Conservation (phyloP, 2,329 filamentous ascomycete genomes). For the Orbilia blumenaviensis region DNA sequence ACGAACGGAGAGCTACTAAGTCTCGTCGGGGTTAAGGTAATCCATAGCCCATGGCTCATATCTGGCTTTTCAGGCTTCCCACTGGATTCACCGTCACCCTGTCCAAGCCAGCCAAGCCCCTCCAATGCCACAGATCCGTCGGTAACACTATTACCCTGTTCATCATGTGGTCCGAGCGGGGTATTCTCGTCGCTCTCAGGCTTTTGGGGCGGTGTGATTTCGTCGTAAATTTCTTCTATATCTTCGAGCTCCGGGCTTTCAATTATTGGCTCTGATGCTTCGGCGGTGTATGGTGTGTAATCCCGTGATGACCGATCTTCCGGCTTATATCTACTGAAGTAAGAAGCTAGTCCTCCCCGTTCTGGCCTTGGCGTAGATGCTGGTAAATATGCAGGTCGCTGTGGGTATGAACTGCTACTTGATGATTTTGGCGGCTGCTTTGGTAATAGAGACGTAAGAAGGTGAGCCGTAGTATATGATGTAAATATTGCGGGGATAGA, state of each 20-base stretch:
- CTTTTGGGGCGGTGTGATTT: neutral
- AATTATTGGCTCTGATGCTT: neutral
- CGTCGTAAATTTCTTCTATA: constrained; percentile 16
- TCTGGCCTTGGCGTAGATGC: constrained; percentile 9
- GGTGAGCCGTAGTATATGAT: constrained; percentile 89
- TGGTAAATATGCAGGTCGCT: constrained; percentile 19
- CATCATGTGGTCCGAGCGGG: constrained; percentile 42
- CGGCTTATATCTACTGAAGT: constrained; percentile 9
- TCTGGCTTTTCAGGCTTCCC: constrained; percentile 36
- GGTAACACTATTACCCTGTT: constrained; percentile 52
- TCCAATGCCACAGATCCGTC: constrained; percentile 48
- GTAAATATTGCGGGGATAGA: constrained; percentile 95
- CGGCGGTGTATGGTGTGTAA: neutral
- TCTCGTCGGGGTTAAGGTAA: constrained; percentile 91
- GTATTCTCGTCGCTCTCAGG: constrained; percentile 21
- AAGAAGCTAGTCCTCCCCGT: constrained; percentile 11
- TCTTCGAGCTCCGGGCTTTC: constrained; percentile 8
- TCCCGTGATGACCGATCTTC: constrained; percentile 4
- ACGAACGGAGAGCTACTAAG: constrained; percentile 91
- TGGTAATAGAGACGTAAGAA: constrained; percentile 77
- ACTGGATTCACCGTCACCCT: constrained; percentile 9
- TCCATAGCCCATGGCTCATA: constrained; percentile 82
- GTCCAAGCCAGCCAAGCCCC: constrained; percentile 49
- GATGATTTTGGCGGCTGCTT: constrained; percentile 54
- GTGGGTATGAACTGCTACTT: constrained; percentile 7